Evolutionary conservation across 83 land plant species (phyloP), one percentile per base, ranked within the genome.

Genomic region (Thuja plicata): DNA sequence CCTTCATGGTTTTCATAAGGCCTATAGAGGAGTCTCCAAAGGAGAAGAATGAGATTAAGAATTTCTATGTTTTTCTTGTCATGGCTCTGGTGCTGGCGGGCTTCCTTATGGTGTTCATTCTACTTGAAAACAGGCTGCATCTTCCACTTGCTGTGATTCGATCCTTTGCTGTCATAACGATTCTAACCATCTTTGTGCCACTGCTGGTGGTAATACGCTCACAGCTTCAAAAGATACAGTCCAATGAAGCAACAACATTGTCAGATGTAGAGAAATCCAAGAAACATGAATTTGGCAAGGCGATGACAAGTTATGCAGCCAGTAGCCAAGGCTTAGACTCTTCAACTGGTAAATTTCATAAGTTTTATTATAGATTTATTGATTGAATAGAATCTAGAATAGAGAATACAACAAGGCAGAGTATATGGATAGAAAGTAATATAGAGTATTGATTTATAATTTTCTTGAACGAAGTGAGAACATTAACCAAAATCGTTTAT

Each of bases 21-120:
- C 90, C n/a, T 5, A 46, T 90, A 60, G 41, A 77, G 2, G 89
- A 45, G 6, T 21, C 27, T 15, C 37, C 50, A 6, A 32, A 41
- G 54, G 70, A 88, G 35, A 50, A 87, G 45, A 70, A 87, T 37
- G 85, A 88, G 30, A 76, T 38, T n/a, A 88, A 30, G 89, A 62
- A 46, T 41, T 89, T 89, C 90, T 87, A 54, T 78, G 43, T 71
- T 46, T 89, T 89, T 43, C 84, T 89, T 21, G 73, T 34, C 87
- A 50, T 91, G 86, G 84, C 89, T 1, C 37, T 87, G 16, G 76
- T 89, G 57, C 74, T 92, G 27, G 92, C 93, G 1, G 88, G 77
- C 8, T 92, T 84, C 76, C 93, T 92, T 35, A 35, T 91, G 90
- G 52, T 73, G 17, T 78, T 81, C 57, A 92, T 92, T 82, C 60